These are phyloP conservation scores for Dothideomycetes sp. DNA, from an alignment of 2,329 filamentous ascomycete species.

Conservation along the genomic window DNA sequence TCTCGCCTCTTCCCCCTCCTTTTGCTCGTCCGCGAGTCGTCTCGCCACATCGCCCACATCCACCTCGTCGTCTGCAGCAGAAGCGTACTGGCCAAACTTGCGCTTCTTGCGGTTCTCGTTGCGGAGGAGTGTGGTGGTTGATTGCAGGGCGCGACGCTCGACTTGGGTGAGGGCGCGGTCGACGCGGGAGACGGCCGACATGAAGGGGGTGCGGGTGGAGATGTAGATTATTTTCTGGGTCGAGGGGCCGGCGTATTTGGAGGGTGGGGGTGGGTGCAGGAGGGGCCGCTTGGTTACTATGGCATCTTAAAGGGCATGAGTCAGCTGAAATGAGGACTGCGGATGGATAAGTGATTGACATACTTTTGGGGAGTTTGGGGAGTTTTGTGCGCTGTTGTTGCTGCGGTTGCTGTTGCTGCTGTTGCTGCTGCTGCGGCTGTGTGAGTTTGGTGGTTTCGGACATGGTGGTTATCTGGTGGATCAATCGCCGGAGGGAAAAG, in stretches of 20 bases:
- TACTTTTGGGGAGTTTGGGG: constrained; percentile 14
- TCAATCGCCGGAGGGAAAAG: too few relatives aligned
- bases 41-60: constrained; percentile 8
- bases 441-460: too few relatives aligned
- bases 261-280: constrained; percentile 43
- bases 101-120: constrained; percentile 11
- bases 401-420: background rate
- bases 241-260: constrained; percentile 38
- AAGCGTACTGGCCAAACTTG: constrained; percentile 3
- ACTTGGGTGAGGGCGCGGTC: constrained; percentile 50
- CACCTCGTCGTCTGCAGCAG: background rate
- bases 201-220: constrained; percentile 53
- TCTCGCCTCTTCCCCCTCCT: constrained; percentile 23
- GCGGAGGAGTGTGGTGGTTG: constrained; percentile 22
- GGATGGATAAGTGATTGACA: too few relatives aligned
- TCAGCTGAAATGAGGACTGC: too few relatives aligned
- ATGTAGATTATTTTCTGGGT: constrained; percentile 54
- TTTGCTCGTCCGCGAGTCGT: constrained; percentile 14
- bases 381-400: background rate
- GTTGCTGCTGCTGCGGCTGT: background rate
- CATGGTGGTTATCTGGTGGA: too few relatives aligned
- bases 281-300: constrained; percentile 46
- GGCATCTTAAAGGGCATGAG: constrained; percentile 27
- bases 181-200: constrained; percentile 55
- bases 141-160: constrained; percentile 38